These are phyloP conservation scores for Tillandsia leiboldiana DNA, from an alignment of 176 grass and related monocot genomes.

Conservation along the genomic window DNA sequence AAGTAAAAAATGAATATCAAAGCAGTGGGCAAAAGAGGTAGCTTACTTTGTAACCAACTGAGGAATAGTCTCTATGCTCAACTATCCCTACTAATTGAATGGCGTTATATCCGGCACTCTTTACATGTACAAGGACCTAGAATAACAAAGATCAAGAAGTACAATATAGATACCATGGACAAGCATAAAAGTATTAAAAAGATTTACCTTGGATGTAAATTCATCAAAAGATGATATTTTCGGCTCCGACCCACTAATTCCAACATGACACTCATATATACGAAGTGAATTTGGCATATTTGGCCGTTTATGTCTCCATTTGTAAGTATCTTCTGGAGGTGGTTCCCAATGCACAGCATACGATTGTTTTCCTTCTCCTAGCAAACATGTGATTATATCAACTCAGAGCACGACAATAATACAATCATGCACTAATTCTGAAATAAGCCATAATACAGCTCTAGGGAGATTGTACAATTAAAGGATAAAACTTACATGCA, in stretches of 20 bases:
- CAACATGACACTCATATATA: constrained; percentile 95
- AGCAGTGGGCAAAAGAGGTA: not conserved
- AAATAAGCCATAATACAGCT: too few relatives aligned
- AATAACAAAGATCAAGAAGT: constrained; percentile 18
- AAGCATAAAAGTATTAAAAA: constrained; percentile 5
- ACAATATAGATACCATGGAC: constrained; percentile 5
- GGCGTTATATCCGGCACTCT: constrained; percentile 79
- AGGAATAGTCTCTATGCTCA: constrained; percentile 95
- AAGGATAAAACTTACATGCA: too few relatives aligned
- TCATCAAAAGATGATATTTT: constrained; percentile 81
- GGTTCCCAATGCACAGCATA: constrained; percentile 96
- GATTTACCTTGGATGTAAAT: constrained; percentile 71
- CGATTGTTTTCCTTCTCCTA: constrained; percentile 48
- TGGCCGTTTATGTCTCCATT: constrained; percentile 61
- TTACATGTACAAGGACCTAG: constrained; percentile 78
- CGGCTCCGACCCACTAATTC: constrained; percentile 74
- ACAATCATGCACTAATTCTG: too few relatives aligned
- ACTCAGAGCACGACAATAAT: too few relatives aligned
- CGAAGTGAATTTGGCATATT: constrained; percentile 70
- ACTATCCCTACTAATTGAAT: constrained; percentile 78
- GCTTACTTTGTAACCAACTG: constrained; percentile 83
- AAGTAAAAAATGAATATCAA: not conserved
- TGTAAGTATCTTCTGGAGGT: constrained; percentile 70
- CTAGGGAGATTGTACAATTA: too few relatives aligned
- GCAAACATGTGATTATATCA: too few relatives aligned